These are phyloP conservation scores for Trichosporon asahii DNA, from an alignment of 1,284 basidiomycete genomes.

Conservation along the genomic window DNA sequence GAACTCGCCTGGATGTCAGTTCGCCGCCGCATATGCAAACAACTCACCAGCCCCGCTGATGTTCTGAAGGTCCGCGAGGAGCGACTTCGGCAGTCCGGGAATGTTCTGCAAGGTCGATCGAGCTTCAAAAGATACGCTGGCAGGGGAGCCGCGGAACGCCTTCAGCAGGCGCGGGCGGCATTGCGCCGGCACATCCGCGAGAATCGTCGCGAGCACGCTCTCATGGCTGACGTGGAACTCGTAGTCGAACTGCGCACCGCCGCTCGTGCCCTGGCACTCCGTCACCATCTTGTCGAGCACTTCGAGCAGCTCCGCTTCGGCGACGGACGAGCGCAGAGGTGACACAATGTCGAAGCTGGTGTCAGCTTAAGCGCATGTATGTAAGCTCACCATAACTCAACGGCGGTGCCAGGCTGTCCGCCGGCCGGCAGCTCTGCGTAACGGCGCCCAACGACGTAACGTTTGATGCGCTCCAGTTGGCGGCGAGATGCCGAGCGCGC, in stretches of 20 bases:
- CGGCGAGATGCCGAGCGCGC: slow-evolving; percentile 76
- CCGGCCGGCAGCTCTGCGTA: slow-evolving; percentile 53
- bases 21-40: neutral
- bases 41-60: slow-evolving; percentile 58
- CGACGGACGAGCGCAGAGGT: slow-evolving; percentile 45
- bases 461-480: slow-evolving; percentile 75
- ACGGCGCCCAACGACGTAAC: slow-evolving; percentile 76
- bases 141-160: slow-evolving; percentile 38
- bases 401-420: slow-evolving; percentile 44
- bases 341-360: slow-evolving; percentile 51
- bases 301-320: slow-evolving; percentile 51
- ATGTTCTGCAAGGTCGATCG: slow-evolving; percentile 32
- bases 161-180: slow-evolving; percentile 35
- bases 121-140: slow-evolving; percentile 26
- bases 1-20: slow-evolving; percentile 35
- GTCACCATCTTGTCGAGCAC: slow-evolving; percentile 50
- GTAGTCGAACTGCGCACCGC: slow-evolving; percentile 39
- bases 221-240: slow-evolving; percentile 52
- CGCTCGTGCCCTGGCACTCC: slow-evolving; percentile 43
- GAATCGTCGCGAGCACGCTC: slow-evolving; percentile 40
- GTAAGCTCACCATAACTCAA: slow-evolving; percentile 42
- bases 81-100: slow-evolving; percentile 33
- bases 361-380: slow-evolving; percentile 9
- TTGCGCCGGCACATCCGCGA: slow-evolving; percentile 37
- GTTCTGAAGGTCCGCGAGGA: slow-evolving; percentile 52